A percentile compares a stretch with the other conserved stretches of the same genome.
Evolutionary conservation across 768 basidiomycete genomes (phyloP).

Genomic region (Cyathus striatus): DNA sequence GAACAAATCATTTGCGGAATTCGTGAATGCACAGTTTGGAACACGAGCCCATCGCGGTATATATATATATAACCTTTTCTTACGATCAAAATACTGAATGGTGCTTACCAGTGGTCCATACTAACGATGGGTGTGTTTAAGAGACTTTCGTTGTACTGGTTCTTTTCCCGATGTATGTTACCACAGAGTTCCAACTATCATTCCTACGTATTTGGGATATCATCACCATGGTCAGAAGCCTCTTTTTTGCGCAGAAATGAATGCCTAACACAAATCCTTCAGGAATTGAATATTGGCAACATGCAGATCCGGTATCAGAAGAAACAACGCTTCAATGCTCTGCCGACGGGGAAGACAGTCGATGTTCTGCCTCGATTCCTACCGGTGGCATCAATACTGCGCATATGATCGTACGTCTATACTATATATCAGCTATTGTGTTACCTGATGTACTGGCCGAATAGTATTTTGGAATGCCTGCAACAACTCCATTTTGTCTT

Average conservation of each 20-base stretch:
- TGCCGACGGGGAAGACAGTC: slow-evolving; percentile 41
- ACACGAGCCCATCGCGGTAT: slow-evolving; percentile 37
- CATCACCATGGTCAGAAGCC: slow-evolving; percentile 41
- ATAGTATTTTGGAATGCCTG: slow-evolving; percentile 34
- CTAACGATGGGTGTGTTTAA: slow-evolving; percentile 36
- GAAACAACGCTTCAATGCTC: slow-evolving; percentile 37
- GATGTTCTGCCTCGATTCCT: slow-evolving; percentile 43
- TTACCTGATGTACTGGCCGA: neutral
- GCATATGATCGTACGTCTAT: slow-evolving; percentile 35
- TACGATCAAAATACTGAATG: neutral
- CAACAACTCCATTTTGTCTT: slow-evolving; percentile 33
- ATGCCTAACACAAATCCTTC: neutral
- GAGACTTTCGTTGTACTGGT: too few species aligned
- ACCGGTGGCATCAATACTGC: slow-evolving; percentile 39
- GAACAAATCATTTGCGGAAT: slow-evolving; percentile 42
- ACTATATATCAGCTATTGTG: neutral
- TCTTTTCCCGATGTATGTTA: neutral
- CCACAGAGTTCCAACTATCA: slow-evolving; percentile 45
- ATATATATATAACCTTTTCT: slow-evolving; percentile 1
- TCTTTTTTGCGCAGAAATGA: neutral
- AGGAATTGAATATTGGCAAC: slow-evolving; percentile 52
- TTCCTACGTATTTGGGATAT: slow-evolving; percentile 43
- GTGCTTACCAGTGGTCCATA: slow-evolving; percentile 37
- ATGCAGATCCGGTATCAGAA: slow-evolving; percentile 32
- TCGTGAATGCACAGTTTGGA: slow-evolving; percentile 37